A percentile compares a stretch with the other conserved stretches of the same genome.
These are phyloP conservation scores for Cryptosporidium bovis DNA, from an alignment of 169 alveolate genomes.

Conservation along the genomic window DNA sequence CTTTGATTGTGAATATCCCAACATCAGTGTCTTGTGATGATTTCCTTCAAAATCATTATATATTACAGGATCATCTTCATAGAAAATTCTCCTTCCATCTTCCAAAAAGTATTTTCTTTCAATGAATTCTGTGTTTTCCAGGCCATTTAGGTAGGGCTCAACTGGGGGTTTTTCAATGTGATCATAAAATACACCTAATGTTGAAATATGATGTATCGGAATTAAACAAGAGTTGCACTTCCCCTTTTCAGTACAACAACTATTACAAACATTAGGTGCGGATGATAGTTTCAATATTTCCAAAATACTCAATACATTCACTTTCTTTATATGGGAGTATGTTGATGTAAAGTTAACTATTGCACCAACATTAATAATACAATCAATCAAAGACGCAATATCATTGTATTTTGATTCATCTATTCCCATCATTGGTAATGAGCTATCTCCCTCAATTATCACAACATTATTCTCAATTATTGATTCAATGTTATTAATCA, in stretches of 20 bases:
- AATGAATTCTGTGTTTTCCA: constrained; percentile 31
- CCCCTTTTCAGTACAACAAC: constrained; percentile 20
- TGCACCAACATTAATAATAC: constrained; percentile 72
- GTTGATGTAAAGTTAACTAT: constrained; percentile 60
- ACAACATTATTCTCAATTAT: constrained; percentile 28
- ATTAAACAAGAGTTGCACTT: constrained; percentile 49
- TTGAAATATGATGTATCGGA: constrained; percentile 66
- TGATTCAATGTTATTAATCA: constrained; percentile 8
- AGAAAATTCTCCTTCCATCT: constrained; percentile 69
- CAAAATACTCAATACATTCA: constrained; percentile 23
- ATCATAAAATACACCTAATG: constrained; percentile 72
- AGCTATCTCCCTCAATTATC: constrained; percentile 51
- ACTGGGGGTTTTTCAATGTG: constrained; percentile 67
- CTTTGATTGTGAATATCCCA: constrained; percentile 71
- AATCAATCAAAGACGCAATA: constrained; percentile 42
- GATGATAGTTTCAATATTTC: constrained; percentile 43
- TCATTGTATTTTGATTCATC: neutral
- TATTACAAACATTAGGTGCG: constrained; percentile 11
- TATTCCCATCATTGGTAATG: constrained; percentile 45
- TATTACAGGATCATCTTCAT: constrained; percentile 70
- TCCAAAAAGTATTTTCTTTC: constrained; percentile 45
- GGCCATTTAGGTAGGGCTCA: constrained; percentile 31
- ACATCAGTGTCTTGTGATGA: constrained; percentile 37
- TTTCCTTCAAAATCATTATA: constrained; percentile 35
- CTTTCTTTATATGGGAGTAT: constrained; percentile 34